phyloP scores from a whole-genome alignment of 179 eudicot genomes.

The Spergularia azorica region DNA sequence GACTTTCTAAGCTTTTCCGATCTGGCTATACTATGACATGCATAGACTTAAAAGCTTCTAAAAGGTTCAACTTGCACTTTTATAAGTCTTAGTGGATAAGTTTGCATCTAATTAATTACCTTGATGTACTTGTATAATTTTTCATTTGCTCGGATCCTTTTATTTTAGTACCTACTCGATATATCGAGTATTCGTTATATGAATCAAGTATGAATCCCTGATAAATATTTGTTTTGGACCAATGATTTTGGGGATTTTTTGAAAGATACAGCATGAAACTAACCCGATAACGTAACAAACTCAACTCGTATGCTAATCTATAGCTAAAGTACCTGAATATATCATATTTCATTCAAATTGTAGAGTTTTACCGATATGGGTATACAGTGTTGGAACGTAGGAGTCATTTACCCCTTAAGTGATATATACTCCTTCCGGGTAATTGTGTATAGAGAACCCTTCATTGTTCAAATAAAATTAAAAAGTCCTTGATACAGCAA shows the following conservation, averaged over 20 bases:
- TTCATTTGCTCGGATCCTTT: neutral
- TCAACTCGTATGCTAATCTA: no score
- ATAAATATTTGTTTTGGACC: no score
- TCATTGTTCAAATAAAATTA: neutral
- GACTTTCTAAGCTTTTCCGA: conserved; percentile 11
- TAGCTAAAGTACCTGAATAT: no score
- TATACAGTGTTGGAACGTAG: no score
- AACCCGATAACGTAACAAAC: no score
- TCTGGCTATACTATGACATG: conserved; percentile 14
- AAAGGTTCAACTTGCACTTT: conserved; percentile 2
- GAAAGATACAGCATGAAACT: no score
- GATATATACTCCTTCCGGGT: neutral
- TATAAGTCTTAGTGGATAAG: neutral
- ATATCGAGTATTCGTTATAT: no score
- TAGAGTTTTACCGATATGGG: no score
- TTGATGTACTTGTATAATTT: neutral
- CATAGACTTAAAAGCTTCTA: conserved; percentile 15
- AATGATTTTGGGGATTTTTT: no score
- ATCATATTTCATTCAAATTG: no score
- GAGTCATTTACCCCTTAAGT: no score
- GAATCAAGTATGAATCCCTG: no score
- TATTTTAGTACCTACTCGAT: neutral
- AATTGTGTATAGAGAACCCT: neutral
- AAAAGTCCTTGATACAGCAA: neutral
- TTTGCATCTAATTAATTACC: neutral